phyloP scores from a whole-genome alignment of 345 rosid genomes.

The Salix caprea region DNA sequence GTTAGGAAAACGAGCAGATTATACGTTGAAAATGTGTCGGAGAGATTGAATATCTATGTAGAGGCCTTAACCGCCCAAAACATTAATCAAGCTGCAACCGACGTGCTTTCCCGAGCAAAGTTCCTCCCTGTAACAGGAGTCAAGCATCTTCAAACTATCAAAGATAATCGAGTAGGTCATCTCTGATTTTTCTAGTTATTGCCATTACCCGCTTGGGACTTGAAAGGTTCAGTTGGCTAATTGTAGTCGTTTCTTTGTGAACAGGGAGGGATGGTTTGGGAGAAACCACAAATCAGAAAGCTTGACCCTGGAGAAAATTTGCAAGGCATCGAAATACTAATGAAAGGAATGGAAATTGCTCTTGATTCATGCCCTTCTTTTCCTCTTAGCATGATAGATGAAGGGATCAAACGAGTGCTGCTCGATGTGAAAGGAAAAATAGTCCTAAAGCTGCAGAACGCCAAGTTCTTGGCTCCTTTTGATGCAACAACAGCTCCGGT shows the following conservation, averaged over 20 bases:
- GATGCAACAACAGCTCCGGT: conserved; percentile 28
- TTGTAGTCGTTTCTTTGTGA: background rate
- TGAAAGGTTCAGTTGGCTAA: background rate
- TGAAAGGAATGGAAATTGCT: conserved; percentile 58
- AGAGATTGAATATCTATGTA: conserved; percentile 49
- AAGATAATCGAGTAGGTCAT: conserved; percentile 38
- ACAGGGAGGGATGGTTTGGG: conserved; percentile 55
- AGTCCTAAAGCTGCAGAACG: conserved; percentile 32
- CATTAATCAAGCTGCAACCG: conserved; percentile 37
- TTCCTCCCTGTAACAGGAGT: conserved; percentile 34
- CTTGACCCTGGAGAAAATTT: conserved; percentile 31
- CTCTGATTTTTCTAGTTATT: background rate
- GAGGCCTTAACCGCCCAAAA: conserved; percentile 50
- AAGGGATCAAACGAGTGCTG: conserved; percentile 27
- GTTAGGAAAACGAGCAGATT: conserved; percentile 30
- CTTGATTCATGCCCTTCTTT: conserved; percentile 43
- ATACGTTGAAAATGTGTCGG: conserved; percentile 57
- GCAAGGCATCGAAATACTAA: conserved; percentile 37
- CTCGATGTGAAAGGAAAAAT: conserved; percentile 26
- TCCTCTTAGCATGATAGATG: conserved; percentile 39
- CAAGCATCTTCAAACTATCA: conserved; percentile 40
- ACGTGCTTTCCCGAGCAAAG: conserved; percentile 38
- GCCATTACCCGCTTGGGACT: background rate
- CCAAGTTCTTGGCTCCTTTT: conserved; percentile 20
- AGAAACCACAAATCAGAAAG: conserved; percentile 49